Evolutionary conservation across 805 yeast genomes (phyloP).

Genomic region (Candida suzukii): DNA sequence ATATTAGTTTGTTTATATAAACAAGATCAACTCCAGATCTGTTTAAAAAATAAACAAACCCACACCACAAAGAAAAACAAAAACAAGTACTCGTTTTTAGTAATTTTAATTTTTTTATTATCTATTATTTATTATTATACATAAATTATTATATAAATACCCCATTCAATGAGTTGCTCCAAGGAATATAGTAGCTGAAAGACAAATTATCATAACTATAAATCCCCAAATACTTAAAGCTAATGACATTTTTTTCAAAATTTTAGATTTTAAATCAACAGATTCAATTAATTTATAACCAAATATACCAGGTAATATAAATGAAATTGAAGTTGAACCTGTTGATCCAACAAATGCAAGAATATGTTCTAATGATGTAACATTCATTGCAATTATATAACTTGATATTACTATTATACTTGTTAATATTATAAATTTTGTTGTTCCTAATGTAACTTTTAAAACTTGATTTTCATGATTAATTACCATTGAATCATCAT

Average conservation of each 20-base stretch:
- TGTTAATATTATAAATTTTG: slow-evolving; percentile 33
- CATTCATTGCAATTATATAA: slow-evolving; percentile 57
- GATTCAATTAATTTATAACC: slow-evolving; percentile 68
- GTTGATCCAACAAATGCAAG: slow-evolving; percentile 88
- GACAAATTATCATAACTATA: slow-evolving; percentile 61
- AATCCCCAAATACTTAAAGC: slow-evolving; percentile 62
- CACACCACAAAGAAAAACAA: too few species aligned
- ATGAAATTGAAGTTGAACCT: slow-evolving; percentile 87
- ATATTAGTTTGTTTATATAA: too few species aligned
- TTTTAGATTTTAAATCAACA: slow-evolving; percentile 16
- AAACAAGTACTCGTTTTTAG: too few species aligned
- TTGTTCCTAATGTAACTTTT: slow-evolving; percentile 8
- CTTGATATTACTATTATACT: slow-evolving; percentile 40
- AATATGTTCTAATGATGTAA: slow-evolving; percentile 72
- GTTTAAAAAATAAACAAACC: too few species aligned
- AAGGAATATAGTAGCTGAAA: slow-evolving; percentile 28
- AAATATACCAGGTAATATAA: slow-evolving; percentile 83
- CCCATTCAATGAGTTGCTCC: slow-evolving; percentile 22
- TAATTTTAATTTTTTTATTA: too few species aligned
- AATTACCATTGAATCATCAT: slow-evolving; percentile 10
- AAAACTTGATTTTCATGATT: slow-evolving; percentile 6
- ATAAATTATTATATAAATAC: neutral
- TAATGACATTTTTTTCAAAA: slow-evolving; percentile 43
- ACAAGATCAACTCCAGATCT: too few species aligned
- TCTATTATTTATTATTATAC: too few species aligned